These are phyloP conservation scores for Endocalyx cinctus DNA, from an alignment of 2,329 filamentous ascomycete species.

Conservation along the genomic window DNA sequence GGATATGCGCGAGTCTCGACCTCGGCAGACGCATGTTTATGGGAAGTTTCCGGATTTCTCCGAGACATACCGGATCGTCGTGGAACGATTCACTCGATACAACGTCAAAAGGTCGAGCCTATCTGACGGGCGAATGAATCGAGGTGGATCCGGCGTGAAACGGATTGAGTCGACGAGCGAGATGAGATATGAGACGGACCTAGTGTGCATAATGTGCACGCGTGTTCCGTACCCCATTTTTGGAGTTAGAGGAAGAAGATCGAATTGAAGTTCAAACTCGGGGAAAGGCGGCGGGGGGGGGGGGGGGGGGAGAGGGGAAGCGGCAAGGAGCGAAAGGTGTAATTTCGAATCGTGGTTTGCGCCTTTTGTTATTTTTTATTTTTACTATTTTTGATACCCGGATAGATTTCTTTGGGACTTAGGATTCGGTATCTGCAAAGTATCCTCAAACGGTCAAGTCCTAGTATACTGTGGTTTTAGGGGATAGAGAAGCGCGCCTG, in stretches of 20 bases:
- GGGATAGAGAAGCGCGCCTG: not conserved
- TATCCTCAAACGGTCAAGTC: not conserved
- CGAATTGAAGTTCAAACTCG: not conserved
- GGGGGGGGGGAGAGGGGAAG: conserved; percentile 2
- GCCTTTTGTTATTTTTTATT: conserved; percentile 14
- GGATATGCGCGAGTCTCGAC: no score
- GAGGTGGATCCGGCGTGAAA: no score
- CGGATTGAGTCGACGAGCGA: no score
- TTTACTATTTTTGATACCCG: conserved; percentile 31
- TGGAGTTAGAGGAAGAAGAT: not conserved
- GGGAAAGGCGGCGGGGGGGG: not conserved
- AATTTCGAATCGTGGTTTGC: conserved; percentile 12
- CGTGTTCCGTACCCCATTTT: no score
- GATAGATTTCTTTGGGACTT: conserved; percentile 29
- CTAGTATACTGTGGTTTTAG: not conserved
- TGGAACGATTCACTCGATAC: conserved; percentile 3
- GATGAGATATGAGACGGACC: no score
- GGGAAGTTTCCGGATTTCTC: conserved; percentile 3
- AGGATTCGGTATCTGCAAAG: conserved; percentile 11
- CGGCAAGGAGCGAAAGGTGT: conserved; percentile 11
- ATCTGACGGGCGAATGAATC: no score
- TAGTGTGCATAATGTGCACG: no score
- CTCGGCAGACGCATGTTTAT: no score
- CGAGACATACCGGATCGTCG: not conserved
- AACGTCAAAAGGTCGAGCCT: conserved; percentile 2